Evolutionary conservation across 345 rosid species (phyloP).

Genomic region (Microcos paniculata): DNA sequence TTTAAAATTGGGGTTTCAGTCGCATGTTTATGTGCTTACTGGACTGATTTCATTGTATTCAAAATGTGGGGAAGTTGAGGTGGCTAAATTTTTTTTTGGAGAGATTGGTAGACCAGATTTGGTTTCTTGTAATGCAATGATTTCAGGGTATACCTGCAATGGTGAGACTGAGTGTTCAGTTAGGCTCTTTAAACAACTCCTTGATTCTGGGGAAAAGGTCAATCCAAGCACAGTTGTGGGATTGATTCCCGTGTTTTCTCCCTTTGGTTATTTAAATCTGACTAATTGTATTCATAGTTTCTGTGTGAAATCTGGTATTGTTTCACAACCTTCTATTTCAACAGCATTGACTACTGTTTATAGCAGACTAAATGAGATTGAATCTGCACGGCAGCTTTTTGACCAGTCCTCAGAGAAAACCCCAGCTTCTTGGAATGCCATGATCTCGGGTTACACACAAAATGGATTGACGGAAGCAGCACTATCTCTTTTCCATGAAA

Average conservation of each 20-base stretch:
- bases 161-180: constrained; percentile 42
- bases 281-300: constrained; percentile 46
- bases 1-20: constrained; percentile 42
- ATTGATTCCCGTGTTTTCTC: constrained; percentile 54
- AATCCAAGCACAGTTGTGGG: constrained; percentile 59
- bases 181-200: constrained; percentile 45
- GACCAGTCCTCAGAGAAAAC: constrained; percentile 52
- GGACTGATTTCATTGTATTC: constrained; percentile 54
- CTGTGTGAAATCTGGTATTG: constrained; percentile 41
- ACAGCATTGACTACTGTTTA: constrained; percentile 60
- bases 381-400: constrained; percentile 44
- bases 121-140: constrained; percentile 66
- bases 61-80: constrained; percentile 47
- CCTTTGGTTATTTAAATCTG: constrained; percentile 55
- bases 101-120: constrained; percentile 50
- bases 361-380: constrained; percentile 53
- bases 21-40: constrained; percentile 48
- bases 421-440: constrained; percentile 70
- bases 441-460: constrained; percentile 70
- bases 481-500: constrained; percentile 55
- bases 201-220: constrained; percentile 41
- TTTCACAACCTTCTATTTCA: constrained; percentile 47
- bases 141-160: constrained; percentile 55
- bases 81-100: constrained; percentile 38
- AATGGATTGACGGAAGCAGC: constrained; percentile 61